Base-by-base conservation (phyloP, 495 filamentous ascomycete species). In the Sphaerosporella brunnea region DNA sequence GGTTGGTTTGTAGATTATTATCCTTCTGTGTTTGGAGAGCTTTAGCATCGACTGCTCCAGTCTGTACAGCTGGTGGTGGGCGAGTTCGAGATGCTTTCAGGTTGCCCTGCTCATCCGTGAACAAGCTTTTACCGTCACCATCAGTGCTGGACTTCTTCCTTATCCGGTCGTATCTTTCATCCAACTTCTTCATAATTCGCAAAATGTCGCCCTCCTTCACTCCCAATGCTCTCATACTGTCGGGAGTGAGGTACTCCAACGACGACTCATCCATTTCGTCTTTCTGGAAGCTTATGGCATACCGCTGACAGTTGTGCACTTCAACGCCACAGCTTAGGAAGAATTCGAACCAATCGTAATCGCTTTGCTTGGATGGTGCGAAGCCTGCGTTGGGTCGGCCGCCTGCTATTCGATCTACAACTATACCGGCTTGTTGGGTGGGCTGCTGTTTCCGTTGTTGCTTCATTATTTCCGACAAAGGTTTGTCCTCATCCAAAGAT, bases 281-380 rank as follows among this genome's bases (percentile, higher is more conserved):
- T 58, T 76, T 77, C 23, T 71, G 57, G 55, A 99, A 96, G 8
- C 82, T 82, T 56, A 82, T 78, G 4, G 90, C 78, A 60, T 99
- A 99, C 32, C 92, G 73, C 63, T 95, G 86, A 64, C 90, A 96
- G 36, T 90, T 79, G 54, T 87, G 81, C 26, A 84, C 80, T 46
- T 82, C 80, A 48, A 96, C 83, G 24, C 92, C 90, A 60, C 86
- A 85, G 47, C 76, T 72, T 19, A 99, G 67, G 69, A 99, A 99
- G 66, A 99, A 96, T 53, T 94, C 84, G 59, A 96, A 99, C 90
- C 90, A 99, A 62, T 99, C 90, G 58, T 96, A 93, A 36, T 86
- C 78, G 7, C 75, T 66, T 55, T 76, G 74, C 61, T 76, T 53
- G 54, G 64, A 36, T 28, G 54, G 35, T 26, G 63, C 9, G 66